These are phyloP conservation scores for Noccaea caerulescens DNA, from an alignment of 345 rosid species.

Conservation along the genomic window DNA sequence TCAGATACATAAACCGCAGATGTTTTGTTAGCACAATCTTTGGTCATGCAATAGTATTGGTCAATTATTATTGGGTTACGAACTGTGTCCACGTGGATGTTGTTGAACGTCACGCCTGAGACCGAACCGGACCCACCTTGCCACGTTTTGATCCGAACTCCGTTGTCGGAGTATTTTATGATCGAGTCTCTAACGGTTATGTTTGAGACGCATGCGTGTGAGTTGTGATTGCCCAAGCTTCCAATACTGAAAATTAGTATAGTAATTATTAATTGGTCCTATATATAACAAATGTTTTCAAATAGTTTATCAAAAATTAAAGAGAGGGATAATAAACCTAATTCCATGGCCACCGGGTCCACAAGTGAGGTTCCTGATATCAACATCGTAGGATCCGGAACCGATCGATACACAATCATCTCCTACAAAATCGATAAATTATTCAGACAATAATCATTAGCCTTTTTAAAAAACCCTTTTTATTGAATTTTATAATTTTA, in stretches of 20 bases:
- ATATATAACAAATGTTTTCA: background rate
- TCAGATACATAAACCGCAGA: conserved; percentile 75
- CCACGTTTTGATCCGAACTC: conserved; percentile 98
- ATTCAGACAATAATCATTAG: conserved; percentile 10
- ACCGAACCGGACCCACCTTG: conserved; percentile 97
- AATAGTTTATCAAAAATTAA: background rate
- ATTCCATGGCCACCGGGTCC: conserved; percentile 99
- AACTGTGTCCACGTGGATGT: conserved; percentile 82
- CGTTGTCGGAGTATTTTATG: conserved; percentile 73
- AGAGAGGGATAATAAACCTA: conserved; percentile 53
- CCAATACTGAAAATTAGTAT: conserved; percentile 65
- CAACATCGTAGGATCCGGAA: conserved; percentile 80
- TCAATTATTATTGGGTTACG: conserved; percentile 90
- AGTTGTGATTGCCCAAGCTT: conserved; percentile 85
- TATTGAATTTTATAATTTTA: background rate
- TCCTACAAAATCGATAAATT: conserved; percentile 53
- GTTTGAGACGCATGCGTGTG: conserved; percentile 87
- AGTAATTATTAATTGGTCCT: background rate
- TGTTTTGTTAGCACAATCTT: conserved; percentile 78
- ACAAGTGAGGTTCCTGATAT: conserved; percentile 84
- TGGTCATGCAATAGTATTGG: conserved; percentile 83
- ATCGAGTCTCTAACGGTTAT: conserved; percentile 82
- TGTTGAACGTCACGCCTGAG: conserved; percentile 67
- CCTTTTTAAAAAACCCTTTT: background rate
- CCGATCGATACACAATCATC: conserved; percentile 97